Evolutionary conservation across 148 eudicot species (phyloP), one percentile per base, ranked within the genome.

Genomic region (Rhododendron henanense): DNA sequence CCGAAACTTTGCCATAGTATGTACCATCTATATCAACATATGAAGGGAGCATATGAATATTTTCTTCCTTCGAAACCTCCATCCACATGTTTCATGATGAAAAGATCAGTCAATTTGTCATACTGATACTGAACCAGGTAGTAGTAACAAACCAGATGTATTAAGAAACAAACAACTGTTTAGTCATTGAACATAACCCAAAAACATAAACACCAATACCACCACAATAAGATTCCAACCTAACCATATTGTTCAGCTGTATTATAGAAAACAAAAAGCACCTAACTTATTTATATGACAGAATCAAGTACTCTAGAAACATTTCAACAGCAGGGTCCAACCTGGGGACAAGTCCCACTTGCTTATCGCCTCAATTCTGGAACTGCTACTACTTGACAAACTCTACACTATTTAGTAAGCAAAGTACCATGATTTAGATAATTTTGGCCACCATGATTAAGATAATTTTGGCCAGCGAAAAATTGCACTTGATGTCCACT

Each of bases 201-300:
- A 33, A 67, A 65, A 18, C 81, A 78, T 9, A 33, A 35, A 31
- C 48, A 65, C 28, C 76, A 83, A 41, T 28, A 31, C 37, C 19
- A 69, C 28, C 85, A 71, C 85, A 83, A 83, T 23, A 69, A 31
- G 28, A 47, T 71, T 83, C 85, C 45, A 69, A 69, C 16, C 85
- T 39, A 83, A 48, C 14, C n/a, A 33, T 71, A 83, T 25, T n/a
- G 77, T 83, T 67, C 39, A 47, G 13, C 85, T 69, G 45, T 45
- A 83, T 16, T 83, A 28, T 48, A 47, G 37, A 83, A 67, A 25
- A 55, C 47, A 65, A 83, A 19, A 84, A 0, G 21, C 80, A 74
- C 76, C 85, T 84, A 48, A 84, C 39, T 84, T 83, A 74, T 84
- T 71, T 84, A 84, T 73, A 21, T 73, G 55, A 84, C 85, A 84